Conservation (phyloP, 495 filamentous ascomycete genomes). For the Aspergillus cavernicola region DNA sequence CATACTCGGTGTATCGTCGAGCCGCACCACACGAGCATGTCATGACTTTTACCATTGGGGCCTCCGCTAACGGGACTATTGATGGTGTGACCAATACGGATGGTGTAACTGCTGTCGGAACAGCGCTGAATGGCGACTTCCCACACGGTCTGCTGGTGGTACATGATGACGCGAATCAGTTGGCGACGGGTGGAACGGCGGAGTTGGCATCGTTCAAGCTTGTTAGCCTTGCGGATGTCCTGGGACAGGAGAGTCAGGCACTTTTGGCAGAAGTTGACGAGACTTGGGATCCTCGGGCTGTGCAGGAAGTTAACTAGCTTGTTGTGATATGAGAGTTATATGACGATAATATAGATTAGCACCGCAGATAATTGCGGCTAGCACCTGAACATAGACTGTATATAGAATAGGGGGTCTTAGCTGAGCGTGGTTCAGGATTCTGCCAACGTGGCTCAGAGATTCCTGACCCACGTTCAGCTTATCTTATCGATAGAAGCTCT, state of each 20-base stretch:
- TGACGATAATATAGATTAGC: no score
- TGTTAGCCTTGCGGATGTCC: not conserved
- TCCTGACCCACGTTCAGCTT: no score
- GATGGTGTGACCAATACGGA: slow-evolving; percentile 6
- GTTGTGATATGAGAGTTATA: not conserved
- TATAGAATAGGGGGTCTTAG: no score
- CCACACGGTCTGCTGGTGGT: not conserved
- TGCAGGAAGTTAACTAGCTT: not conserved
- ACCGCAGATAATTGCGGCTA: no score
- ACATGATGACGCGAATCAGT: slow-evolving; percentile 9
- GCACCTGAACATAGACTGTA: no score
- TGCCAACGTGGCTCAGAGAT: no score
- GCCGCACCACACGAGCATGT: slow-evolving; percentile 6
- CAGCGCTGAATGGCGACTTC: slow-evolving; percentile 1
- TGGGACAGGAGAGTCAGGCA: not conserved
- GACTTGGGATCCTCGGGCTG: not conserved
- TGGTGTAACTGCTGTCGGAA: not conserved
- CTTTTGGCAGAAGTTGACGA: slow-evolving; percentile 1
- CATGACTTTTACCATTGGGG: slow-evolving; percentile 1
- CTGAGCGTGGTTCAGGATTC: no score
- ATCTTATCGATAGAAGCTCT: no score
- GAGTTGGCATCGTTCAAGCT: slow-evolving; percentile 7
- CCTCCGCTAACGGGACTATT: not conserved
- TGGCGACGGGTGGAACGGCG: not conserved
- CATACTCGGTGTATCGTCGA: slow-evolving; percentile 3